Base-by-base conservation (phyloP, 441 rosid species). In the Mallotus japonicus region DNA sequence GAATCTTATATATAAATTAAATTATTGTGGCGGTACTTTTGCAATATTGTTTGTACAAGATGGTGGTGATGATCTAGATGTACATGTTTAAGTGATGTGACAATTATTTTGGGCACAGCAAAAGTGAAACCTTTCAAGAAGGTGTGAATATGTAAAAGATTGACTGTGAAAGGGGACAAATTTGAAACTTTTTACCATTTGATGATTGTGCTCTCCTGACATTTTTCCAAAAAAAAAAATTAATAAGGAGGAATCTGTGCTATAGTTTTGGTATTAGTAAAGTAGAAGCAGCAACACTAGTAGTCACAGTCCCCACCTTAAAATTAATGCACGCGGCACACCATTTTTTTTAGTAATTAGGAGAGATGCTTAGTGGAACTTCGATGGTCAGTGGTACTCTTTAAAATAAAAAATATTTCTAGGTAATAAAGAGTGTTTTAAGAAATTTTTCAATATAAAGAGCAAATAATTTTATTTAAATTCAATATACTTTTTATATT, bases 201-300 rank as follows among this genome's bases (percentile, higher is more conserved):
- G 20, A 57, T 65, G 42, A 54, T 51, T 54, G 24, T 14, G 65
- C 61, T 49, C 5, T 34, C 14, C 70, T 65, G 76, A 47, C 71
- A 65, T 10, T 28, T 28, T 28, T 28, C 32, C 2, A 3, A 28
- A 28, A 28, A 28, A 28, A 28, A 28, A 44, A 8, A 20, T 22
- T 19, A 8, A 20, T 20, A 34, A 19, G 17, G 24, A 37, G 40
- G 62, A 20, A 19, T 62, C 62, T 62, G 9, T 62, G 3, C 60
- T n/a, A 12, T 51, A 22, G 7, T 24, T 54, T 24, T 46, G 63
- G 20, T 4, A 19, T 4, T 20, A 6, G 13, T 28, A 28, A 0
- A 14, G 40, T 6, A 53, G 51, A 2, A 42, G 72, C 7, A 15
- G 17, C 0, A 71, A 10, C 13, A 63, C 64, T 53, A 0, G 20